Percentiles rank a stretch among this genome's conserved stretches.
These are phyloP conservation scores for Mycosphaerella sp. DNA, from an alignment of 2,329 filamentous ascomycete genomes.

Conservation along the genomic window DNA sequence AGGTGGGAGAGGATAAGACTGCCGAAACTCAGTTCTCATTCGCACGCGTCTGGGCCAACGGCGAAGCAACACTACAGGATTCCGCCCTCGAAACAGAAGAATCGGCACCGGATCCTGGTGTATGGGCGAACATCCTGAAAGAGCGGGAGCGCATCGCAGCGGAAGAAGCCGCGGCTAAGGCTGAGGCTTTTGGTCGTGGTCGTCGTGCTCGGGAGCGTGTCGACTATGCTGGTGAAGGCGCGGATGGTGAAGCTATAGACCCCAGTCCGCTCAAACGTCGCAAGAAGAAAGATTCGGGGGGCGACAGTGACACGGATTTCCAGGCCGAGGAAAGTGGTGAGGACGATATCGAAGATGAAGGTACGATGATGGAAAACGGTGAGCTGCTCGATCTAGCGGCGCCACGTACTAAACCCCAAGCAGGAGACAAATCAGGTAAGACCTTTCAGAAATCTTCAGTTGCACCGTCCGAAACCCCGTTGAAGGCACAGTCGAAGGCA, in stretches of 20 bases:
- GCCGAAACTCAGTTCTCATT: conserved; percentile 80
- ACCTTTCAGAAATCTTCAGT: conserved; percentile 9
- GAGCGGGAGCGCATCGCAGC: conserved; percentile 73
- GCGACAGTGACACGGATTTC: conserved; percentile 47
- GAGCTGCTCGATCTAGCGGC: conserved; percentile 16
- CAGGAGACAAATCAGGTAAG: conserved; percentile 29
- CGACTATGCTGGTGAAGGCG: conserved; percentile 41
- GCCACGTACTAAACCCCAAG: conserved; percentile 26
- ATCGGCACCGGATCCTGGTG: conserved; percentile 53
- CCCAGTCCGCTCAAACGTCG: conserved; percentile 33
- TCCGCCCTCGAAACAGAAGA: conserved; percentile 42
- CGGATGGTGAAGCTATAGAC: conserved; percentile 20
- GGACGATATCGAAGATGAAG: conserved; percentile 23
- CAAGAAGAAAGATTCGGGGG: conserved; percentile 34
- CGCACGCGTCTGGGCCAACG: conserved; percentile 87
- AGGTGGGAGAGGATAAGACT: conserved; percentile 55
- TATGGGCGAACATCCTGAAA: conserved; percentile 87
- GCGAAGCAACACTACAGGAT: conserved; percentile 58
- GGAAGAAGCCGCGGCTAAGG: conserved; percentile 60
- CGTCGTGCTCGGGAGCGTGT: conserved; percentile 60
- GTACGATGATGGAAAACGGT: conserved; percentile 17
- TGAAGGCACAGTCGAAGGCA: background rate
- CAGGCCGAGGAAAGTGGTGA: conserved; percentile 37
- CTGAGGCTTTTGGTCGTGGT: conserved; percentile 77
- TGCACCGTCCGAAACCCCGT: background rate